Conservation (phyloP, 495 filamentous ascomycete species). For the Talaromyces nanjingensis region DNA sequence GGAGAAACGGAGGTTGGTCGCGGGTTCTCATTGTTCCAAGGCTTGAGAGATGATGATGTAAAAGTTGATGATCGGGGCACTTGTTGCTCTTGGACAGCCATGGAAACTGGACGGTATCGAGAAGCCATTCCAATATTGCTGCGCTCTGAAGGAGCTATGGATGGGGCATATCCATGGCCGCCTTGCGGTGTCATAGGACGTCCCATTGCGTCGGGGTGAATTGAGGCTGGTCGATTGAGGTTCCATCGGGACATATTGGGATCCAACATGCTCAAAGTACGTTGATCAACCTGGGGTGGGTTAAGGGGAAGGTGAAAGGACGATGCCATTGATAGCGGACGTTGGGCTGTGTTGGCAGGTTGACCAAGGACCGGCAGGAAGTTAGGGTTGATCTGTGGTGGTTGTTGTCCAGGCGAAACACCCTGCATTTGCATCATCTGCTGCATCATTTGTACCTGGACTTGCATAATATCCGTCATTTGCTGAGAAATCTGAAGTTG, state of each 20-base stretch:
- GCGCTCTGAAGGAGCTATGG: constrained; percentile 88
- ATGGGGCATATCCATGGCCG: constrained; percentile 52
- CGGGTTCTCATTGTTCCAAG: constrained; percentile 43
- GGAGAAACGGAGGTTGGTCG: constrained; percentile 17
- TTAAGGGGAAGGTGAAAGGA: constrained; percentile 16
- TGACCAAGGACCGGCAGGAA: constrained; percentile 15
- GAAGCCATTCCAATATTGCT: constrained; percentile 86
- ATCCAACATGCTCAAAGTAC: constrained; percentile 79
- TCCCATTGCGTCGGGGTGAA: constrained; percentile 18
- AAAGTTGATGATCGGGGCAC: constrained; percentile 37
- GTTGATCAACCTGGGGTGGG: constrained; percentile 30
- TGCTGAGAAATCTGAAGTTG: constrained; percentile 81
- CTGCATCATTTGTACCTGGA: constrained; percentile 84
- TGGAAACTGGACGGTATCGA: constrained; percentile 87
- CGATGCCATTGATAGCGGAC: constrained; percentile 41
- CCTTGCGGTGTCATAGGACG: constrained; percentile 25
- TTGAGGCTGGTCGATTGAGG: constrained; percentile 24
- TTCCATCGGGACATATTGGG: constrained; percentile 55
- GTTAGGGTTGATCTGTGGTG: constrained; percentile 15
- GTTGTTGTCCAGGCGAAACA: constrained; percentile 21
- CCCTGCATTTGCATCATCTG: constrained; percentile 70
- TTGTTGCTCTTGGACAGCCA: constrained; percentile 26
- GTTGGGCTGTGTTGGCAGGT: constrained; percentile 16
- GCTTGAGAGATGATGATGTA: constrained; percentile 39
- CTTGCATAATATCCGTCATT: constrained; percentile 85